Base-by-base conservation (phyloP, 345 rosid genomes). In the Ceriops zippeliana region DNA sequence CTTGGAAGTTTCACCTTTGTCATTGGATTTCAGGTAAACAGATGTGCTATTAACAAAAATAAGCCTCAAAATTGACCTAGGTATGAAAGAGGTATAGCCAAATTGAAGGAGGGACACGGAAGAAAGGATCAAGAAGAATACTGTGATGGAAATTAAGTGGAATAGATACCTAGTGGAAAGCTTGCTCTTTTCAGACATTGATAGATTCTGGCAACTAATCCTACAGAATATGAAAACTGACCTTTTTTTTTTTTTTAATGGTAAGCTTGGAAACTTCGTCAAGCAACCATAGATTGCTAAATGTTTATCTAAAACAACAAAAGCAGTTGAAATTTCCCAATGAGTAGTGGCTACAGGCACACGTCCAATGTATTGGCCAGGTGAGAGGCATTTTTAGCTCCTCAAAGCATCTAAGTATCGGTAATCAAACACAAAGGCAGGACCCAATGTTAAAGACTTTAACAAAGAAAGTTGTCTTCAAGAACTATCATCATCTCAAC, bases 61-160 rank as follows among this genome's bases (percentile, higher is more conserved):
- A 47, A 85, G 82, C 75, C 84, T 84, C 74, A 81, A 87, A 72
- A 89, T 86, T 49, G 85, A 83, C 30, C 56, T 83, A 31, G 96
- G 85, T 60, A 83, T 66, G 68, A 87, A 67, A 37, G 84, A 82
- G 63, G 81, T 73, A 67, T 73, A 78, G 69, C 84, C 77, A 72
- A 79, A 81, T 68, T 87, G 91, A 27, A 89, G 82, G 81, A 86
- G 88, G 83, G 82, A 76, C 37, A 81, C 52, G 26, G 85, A 89
- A 70, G 93, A 86, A 70, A 80, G 61, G 17, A 72, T 63, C 66
- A 63, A 72, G n/a, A 76, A 61, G 73, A 72, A 76, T 34, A 72
- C 13, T 34, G 69, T 68, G 21, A 76, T 30, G 27, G 80, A 37
- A 34, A 76, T 51, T 65, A 76, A 46, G 66, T 46, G 67, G 59